Conservation (phyloP, 148 eudicot species). For the Nyssa sinensis region DNA sequence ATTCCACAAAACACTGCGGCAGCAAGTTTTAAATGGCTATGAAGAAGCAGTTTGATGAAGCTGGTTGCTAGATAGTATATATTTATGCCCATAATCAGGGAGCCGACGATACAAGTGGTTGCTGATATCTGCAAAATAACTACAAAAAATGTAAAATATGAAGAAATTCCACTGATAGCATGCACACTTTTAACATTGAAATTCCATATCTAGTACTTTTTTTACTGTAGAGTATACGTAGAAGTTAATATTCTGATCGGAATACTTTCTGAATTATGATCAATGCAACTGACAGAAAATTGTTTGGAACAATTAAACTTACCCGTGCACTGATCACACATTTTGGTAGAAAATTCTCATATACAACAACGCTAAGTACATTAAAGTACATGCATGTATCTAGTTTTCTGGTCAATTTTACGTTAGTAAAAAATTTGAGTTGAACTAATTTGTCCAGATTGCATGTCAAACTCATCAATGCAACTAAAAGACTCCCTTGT, state of each 20-base stretch:
- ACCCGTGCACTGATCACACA: too few species aligned
- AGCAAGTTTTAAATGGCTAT: slow-evolving; percentile 51
- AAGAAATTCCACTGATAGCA: too few species aligned
- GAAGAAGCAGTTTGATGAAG: slow-evolving; percentile 60
- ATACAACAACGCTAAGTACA: not conserved
- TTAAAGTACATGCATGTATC: not conserved
- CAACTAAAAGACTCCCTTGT: not conserved
- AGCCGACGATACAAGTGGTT: slow-evolving; percentile 83
- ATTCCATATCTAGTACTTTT: too few species aligned
- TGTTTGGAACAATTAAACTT: too few species aligned
- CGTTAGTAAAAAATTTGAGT: not conserved
- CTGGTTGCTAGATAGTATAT: slow-evolving; percentile 71
- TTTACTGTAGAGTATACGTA: too few species aligned
- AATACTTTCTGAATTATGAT: not conserved
- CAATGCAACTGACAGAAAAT: not conserved
- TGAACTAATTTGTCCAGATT: not conserved
- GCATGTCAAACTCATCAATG: not conserved
- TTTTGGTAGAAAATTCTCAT: not conserved
- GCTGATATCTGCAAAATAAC: slow-evolving; percentile 64
- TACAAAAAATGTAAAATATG: not conserved
- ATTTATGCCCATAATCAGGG: slow-evolving; percentile 84
- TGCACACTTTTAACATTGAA: not conserved
- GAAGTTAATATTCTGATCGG: not conserved
- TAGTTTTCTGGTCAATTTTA: not conserved
- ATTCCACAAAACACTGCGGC: slow-evolving; percentile 57